A percentile compares a stretch with the other conserved stretches of the same genome.
phyloP scores from a whole-genome alignment of 106 monocot genomes.

The Ottelia alismoides region DNA sequence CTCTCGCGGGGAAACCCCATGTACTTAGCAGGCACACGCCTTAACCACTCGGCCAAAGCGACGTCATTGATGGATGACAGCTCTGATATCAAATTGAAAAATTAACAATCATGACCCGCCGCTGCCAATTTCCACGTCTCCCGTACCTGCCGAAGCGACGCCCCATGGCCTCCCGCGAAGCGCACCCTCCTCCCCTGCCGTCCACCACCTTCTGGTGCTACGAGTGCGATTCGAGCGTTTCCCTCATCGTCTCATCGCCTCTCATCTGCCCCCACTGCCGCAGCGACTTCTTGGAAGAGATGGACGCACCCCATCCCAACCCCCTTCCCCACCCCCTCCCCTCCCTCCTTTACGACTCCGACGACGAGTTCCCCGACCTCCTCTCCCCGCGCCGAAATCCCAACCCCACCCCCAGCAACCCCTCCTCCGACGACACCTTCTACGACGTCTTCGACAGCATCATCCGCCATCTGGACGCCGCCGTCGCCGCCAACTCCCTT shows the following conservation, averaged over 20 bases:
- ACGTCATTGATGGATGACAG: no score
- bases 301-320: conserved; percentile 6
- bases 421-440: conserved; percentile 18
- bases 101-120: no score
- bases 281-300: conserved; percentile 23
- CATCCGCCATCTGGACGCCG: neutral
- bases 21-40: conserved; percentile 99
- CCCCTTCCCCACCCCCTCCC: conserved; percentile 1
- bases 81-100: no score
- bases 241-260: conserved; percentile 7
- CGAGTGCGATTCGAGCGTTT: conserved; percentile 43
- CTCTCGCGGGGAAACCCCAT: conserved; percentile 89
- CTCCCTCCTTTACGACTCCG: conserved; percentile 14
- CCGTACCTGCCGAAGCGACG: no score
- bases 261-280: conserved; percentile 37
- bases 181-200: neutral
- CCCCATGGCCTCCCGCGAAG: no score
- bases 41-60: conserved; percentile 99
- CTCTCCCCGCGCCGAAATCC: neutral
- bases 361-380: conserved; percentile 5
- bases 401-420: conserved; percentile 1
- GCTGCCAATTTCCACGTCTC: no score
- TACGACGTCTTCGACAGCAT: neutral
- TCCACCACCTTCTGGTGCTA: conserved; percentile 49
- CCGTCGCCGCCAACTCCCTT: neutral